Evolutionary conservation across 2,329 filamentous ascomycete species (phyloP).

Genomic region (Aureobasidium sp.): DNA sequence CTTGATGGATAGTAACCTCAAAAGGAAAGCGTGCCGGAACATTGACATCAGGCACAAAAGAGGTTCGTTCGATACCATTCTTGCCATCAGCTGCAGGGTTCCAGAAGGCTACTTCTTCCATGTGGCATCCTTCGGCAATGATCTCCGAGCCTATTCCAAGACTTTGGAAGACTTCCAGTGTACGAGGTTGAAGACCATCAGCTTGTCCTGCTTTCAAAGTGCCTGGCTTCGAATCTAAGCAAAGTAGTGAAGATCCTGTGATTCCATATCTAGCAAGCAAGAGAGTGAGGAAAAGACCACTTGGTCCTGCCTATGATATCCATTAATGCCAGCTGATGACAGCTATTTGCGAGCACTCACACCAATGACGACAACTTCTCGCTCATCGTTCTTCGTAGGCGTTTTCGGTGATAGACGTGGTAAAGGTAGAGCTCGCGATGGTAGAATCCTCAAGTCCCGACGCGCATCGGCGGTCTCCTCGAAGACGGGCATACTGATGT

Average conservation of each 20-base stretch:
- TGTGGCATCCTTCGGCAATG: constrained; percentile 59
- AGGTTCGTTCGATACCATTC: constrained; percentile 4
- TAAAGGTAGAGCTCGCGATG: constrained; percentile 2
- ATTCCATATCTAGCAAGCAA: constrained; percentile 11
- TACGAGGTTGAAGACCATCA: constrained; percentile 55
- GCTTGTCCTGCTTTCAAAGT: constrained; percentile 33
- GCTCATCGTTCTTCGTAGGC: background rate
- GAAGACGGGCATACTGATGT: constrained; percentile 3
- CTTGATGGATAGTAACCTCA: constrained; percentile 58
- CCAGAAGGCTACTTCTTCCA: constrained; percentile 55
- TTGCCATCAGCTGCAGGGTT: constrained; percentile 54
- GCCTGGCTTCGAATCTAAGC: constrained; percentile 22
- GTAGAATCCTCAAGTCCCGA: constrained; percentile 7
- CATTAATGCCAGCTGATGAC: background rate
- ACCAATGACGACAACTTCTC: constrained; percentile 9
- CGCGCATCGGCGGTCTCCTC: background rate
- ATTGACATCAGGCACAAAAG: constrained; percentile 9
- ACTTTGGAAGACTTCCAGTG: constrained; percentile 64
- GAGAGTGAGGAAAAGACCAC: constrained; percentile 9
- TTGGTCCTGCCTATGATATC: background rate
- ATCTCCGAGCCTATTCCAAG: constrained; percentile 58
- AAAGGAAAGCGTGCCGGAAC: constrained; percentile 5
- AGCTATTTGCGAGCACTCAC: background rate
- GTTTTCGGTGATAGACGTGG: background rate
- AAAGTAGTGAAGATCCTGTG: constrained; percentile 5